phyloP scores from a whole-genome alignment of 805 yeast genomes.

The Hanseniaspora vineae region DNA sequence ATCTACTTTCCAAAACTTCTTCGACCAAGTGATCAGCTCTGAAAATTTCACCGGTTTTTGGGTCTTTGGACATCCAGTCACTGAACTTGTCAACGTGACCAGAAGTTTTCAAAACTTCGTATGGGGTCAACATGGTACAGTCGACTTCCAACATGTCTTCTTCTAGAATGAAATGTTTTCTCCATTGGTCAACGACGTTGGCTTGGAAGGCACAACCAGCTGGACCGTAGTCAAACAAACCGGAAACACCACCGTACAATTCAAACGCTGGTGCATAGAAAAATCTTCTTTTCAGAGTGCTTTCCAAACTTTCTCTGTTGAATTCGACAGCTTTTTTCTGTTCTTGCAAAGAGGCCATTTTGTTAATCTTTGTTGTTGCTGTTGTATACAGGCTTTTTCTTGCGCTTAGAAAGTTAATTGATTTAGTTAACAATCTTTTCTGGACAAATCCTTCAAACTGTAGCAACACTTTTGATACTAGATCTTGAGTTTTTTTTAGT shows the following conservation, averaged over 20 bases:
- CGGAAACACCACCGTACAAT: constrained; percentile 96
- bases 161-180: constrained; percentile 92
- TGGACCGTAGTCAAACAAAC: constrained; percentile 97
- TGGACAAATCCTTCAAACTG: no score
- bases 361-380: constrained; percentile 15
- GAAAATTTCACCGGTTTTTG: constrained; percentile 93
- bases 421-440: no score
- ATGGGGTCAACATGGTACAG: constrained; percentile 94
- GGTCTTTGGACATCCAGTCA: constrained; percentile 98
- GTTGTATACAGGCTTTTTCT: neutral
- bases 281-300: constrained; percentile 86
- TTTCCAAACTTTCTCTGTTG: constrained; percentile 79
- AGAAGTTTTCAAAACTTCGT: constrained; percentile 94
- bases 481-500: no score
- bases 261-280: constrained; percentile 97
- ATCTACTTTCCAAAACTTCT: constrained; percentile 90
- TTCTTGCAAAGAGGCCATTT: constrained; percentile 19
- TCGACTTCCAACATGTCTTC: constrained; percentile 99
- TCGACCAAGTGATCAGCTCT: constrained; percentile 97
- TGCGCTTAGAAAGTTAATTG: neutral
- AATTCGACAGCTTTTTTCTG: constrained; percentile 31
- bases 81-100: constrained; percentile 99
- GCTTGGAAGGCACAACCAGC: constrained; percentile 99
- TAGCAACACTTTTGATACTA: no score
- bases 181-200: constrained; percentile 87